Evolutionary conservation across 495 filamentous ascomycete species (phyloP), one percentile per base, ranked within the genome.

Genomic region (Echria macrotheca): DNA sequence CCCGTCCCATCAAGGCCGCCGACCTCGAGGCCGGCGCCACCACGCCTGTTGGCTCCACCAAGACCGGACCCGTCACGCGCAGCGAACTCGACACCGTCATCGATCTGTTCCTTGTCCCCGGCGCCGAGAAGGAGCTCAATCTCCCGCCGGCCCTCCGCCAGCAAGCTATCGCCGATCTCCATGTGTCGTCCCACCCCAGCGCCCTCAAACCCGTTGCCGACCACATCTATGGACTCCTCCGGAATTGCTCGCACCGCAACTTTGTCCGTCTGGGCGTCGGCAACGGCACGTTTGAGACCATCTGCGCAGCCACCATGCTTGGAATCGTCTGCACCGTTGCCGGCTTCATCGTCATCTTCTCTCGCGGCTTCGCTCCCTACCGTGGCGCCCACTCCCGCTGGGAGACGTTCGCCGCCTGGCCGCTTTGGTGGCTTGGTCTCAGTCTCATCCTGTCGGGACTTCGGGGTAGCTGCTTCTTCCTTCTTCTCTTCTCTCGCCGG

Each of bases 171-270:
- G 25, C 54, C 17, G 62, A 57, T 12, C 53, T 71, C 24, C 47
- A 48, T 1, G 32, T 45, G 1, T 59, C 59, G 4, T 59, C 61
- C 1, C 52, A 66, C 38, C 58, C 68, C 3, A 41, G 48, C 18
- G 50, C 56, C 17, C 57, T 71, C 8, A 29, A 42, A 3, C 65
- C 68, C 26, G 57, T 69, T n/a, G 65, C 68, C 31, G 68, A 71
- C 40, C 67, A 71, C 51, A 63, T 63, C 31, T 69, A 69, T 48
- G 59, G 68, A 36, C 67, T 77, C 18, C 65, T 77, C 0, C 68
- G 67, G 26, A 69, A 70, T 55, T 77, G 74, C 60, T 72, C 71
- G 36, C 73, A 76, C 61, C 65, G 68, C 36, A 75, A 75, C 59
- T 69, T 76, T 50, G 70, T 76, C 17, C 66, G 69, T 37, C 66